A percentile compares a stretch with the other conserved stretches of the same genome.
Evolutionary conservation across 2,329 filamentous ascomycete genomes (phyloP).

Genomic region (Aspergillus sp.): DNA sequence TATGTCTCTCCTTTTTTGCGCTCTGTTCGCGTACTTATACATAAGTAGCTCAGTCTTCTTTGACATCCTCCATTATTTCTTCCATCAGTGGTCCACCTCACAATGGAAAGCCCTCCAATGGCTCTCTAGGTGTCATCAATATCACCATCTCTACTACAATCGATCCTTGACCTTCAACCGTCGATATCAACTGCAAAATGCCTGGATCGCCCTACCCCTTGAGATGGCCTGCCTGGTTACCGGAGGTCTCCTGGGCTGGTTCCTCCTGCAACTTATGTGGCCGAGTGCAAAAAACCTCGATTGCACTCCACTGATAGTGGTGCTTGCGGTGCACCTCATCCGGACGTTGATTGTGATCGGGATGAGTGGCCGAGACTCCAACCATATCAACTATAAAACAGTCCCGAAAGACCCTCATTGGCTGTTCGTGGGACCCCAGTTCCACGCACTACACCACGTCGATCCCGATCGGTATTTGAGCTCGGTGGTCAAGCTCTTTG

Average conservation of each 20-base stretch:
- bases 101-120: slow-evolving; percentile 11
- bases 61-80: slow-evolving; percentile 14
- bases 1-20: slow-evolving; percentile 1
- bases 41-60: slow-evolving; percentile 17
- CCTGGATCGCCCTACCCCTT: slow-evolving; percentile 15
- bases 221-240: slow-evolving; percentile 11
- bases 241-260: slow-evolving; percentile 12
- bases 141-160: slow-evolving; percentile 21
- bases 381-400: slow-evolving; percentile 14
- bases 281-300: background rate
- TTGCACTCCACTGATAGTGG: background rate
- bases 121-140: slow-evolving; percentile 16
- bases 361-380: slow-evolving; percentile 15
- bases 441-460: slow-evolving; percentile 17
- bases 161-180: slow-evolving; percentile 14
- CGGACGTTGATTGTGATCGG: slow-evolving; percentile 10
- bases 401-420: slow-evolving; percentile 15
- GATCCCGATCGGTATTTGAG: slow-evolving; percentile 18
- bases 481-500: slow-evolving; percentile 17
- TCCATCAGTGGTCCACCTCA: slow-evolving; percentile 15
- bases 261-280: background rate
- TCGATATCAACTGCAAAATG: slow-evolving; percentile 13
- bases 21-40: slow-evolving; percentile 11
- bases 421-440: slow-evolving; percentile 17
- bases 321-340: slow-evolving; percentile 1